Base-by-base conservation (phyloP, 2,329 filamentous ascomycete genomes). In the Emmonsiellopsis sp. region DNA sequence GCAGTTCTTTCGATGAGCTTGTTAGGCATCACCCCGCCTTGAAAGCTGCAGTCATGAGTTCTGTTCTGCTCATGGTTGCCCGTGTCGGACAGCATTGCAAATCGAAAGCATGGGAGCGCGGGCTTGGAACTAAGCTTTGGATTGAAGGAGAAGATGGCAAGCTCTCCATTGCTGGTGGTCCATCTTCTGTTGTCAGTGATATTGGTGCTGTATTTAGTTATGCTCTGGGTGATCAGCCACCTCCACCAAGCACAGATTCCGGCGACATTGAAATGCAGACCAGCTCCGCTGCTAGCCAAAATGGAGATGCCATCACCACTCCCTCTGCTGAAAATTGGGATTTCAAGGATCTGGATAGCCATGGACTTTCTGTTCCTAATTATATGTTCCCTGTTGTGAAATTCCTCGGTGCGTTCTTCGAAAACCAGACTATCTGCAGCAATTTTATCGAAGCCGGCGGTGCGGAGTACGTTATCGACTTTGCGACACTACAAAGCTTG, bases 21-120 rank as follows among this genome's bases (percentile, higher is more conserved):
- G 87, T 92, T 51, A 84, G 93, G 41, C 93, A 99, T 66, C 93
- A 99, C 63, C 93, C 94, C 0, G 79, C 82, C 20, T 74, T 99
- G 44, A 88, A 91, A 60, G 79, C 80, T 8, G 80, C 85, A 2
- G 93, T 98, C 55, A 83, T 92, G 57, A 85, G 87, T 58, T 86
- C 89, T n/a, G 83, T 95, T 13, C 80, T 94, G 55, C 84, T 90
- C 58, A 95, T 97, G 89, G 82, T 95, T 56, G 85, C 85, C 35
- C 83, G 89, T 51, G 86, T 98, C 37, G 82, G 84, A 41, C 79
- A 86, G 58, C 74, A 96, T 26, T 89, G 86, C 59, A 81, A 82
- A 50, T 76, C 78, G 42, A 87, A 89, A 65, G 85, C 89, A 2
- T 79, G 78, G 62, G 77, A 80, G 41, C 76, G 81, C 51, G 85